A percentile compares a stretch with the other conserved stretches of the same genome.
Conservation (phyloP, 2,329 filamentous ascomycete genomes). For the Fusarium dimerum region DNA sequence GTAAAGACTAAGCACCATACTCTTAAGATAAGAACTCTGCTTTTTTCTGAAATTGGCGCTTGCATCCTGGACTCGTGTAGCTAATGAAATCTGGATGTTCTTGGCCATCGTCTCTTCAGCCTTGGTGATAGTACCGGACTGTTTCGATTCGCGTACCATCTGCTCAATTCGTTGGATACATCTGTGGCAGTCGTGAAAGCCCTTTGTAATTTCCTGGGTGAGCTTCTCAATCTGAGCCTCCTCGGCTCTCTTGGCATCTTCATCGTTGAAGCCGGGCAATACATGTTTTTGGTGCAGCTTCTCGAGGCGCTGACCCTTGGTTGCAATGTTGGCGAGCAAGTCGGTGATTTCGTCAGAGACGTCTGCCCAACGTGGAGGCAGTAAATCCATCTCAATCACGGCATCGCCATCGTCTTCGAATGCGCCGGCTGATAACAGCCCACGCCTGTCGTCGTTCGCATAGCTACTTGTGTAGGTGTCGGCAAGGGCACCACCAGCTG, state of each 20-base stretch:
- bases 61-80: slow-evolving; percentile 84
- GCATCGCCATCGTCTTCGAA: slow-evolving; percentile 88
- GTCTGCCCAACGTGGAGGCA: slow-evolving; percentile 95
- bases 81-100: slow-evolving; percentile 92
- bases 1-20: slow-evolving; percentile 47
- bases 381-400: slow-evolving; percentile 96
- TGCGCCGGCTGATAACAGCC: slow-evolving; percentile 78
- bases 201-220: slow-evolving; percentile 85
- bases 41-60: slow-evolving; percentile 95
- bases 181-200: slow-evolving; percentile 87
- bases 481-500: slow-evolving; percentile 58
- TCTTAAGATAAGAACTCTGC: slow-evolving; percentile 94
- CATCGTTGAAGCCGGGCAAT: slow-evolving; percentile 93
- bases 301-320: slow-evolving; percentile 81
- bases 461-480: slow-evolving; percentile 56
- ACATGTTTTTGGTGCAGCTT: slow-evolving; percentile 97
- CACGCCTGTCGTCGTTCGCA: slow-evolving; percentile 61
- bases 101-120: slow-evolving; percentile 94
- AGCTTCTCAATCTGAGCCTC: slow-evolving; percentile 87
- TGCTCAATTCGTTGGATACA: slow-evolving; percentile 85
- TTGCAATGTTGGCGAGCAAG: slow-evolving; percentile 74
- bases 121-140: slow-evolving; percentile 69
- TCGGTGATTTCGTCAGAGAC: slow-evolving; percentile 92
- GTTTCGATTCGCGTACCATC: slow-evolving; percentile 80
- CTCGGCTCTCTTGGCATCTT: slow-evolving; percentile 82